phyloP scores from a whole-genome alignment of 768 basidiomycete species.

The Leucosporidium scottii region DNA sequence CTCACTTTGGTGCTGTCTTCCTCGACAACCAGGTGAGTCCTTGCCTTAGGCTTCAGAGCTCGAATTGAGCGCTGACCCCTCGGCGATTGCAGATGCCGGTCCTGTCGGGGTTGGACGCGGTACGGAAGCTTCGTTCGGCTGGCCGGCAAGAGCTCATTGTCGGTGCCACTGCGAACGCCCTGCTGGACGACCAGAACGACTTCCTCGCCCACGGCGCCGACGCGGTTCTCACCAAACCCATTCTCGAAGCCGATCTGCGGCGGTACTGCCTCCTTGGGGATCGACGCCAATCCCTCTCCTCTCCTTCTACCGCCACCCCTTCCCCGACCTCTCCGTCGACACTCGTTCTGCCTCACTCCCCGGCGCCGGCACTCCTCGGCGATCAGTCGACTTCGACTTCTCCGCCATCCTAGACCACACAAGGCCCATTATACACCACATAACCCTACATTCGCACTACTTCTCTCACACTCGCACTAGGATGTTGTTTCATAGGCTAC shows the following conservation, averaged over 20 bases:
- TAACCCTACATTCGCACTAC: no score
- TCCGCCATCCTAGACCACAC: no score
- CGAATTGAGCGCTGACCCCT: neutral
- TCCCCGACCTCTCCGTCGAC: no score
- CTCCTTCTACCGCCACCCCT: no score
- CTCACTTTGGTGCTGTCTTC: constrained; percentile 48
- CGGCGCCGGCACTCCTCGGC: no score
- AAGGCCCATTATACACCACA: no score
- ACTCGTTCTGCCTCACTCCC: no score
- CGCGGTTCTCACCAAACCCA: constrained; percentile 36
- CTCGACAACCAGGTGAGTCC: constrained; percentile 55
- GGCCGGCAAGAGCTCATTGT: constrained; percentile 71
- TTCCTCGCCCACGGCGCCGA: constrained; percentile 39
- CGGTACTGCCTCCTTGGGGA: constrained; percentile 2
- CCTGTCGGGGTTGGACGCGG: constrained; percentile 64
- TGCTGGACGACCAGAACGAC: constrained; percentile 32
- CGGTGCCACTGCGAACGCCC: constrained; percentile 41
- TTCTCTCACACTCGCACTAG: no score
- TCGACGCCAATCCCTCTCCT: no score
- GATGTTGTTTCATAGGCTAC: no score
- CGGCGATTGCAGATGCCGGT: constrained; percentile 33
- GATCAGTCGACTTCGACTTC: no score
- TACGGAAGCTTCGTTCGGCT: constrained; percentile 57
- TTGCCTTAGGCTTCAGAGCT: neutral
- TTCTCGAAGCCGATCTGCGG: constrained; percentile 26